Evolutionary conservation across 164 flowering plant species (phyloP).

Genomic region (Annona squamosa): DNA sequence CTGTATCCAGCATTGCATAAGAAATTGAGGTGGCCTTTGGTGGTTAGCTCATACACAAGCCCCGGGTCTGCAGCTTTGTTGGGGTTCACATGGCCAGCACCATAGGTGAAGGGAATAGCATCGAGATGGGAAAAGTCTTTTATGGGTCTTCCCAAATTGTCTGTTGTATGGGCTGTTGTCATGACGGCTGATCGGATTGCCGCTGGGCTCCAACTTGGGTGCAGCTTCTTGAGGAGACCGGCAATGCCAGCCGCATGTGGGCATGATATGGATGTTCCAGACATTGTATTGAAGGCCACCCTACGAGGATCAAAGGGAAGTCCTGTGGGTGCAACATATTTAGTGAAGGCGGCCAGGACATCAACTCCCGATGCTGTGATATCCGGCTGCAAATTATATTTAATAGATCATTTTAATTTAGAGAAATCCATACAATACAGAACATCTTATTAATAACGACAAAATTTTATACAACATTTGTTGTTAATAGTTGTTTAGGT

Average conservation of each 20-base stretch:
- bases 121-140: constrained; percentile 48
- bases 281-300: constrained; percentile 64
- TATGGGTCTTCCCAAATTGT: constrained; percentile 41
- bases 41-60: constrained; percentile 64
- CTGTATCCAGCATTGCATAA: constrained; percentile 70
- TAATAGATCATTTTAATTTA: too few relatives aligned
- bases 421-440: too few relatives aligned
- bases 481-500: too few relatives aligned
- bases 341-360: constrained; percentile 78
- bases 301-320: constrained; percentile 38
- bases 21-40: constrained; percentile 56
- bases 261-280: constrained; percentile 91
- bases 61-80: constrained; percentile 76
- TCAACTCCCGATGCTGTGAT: constrained; percentile 80
- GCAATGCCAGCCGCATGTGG: constrained; percentile 81
- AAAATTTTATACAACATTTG: too few relatives aligned
- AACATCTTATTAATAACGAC: too few relatives aligned
- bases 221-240: constrained; percentile 55
- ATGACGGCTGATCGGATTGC: constrained; percentile 72
- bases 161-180: constrained; percentile 65
- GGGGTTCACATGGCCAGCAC: constrained; percentile 84
- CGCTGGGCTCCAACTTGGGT: constrained; percentile 85
- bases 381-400: constrained; percentile 90
- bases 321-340: constrained; percentile 53
- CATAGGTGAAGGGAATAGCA: constrained; percentile 68